These are phyloP conservation scores for Sherardia arvensis DNA, from an alignment of 257 asterid species.

Conservation along the genomic window DNA sequence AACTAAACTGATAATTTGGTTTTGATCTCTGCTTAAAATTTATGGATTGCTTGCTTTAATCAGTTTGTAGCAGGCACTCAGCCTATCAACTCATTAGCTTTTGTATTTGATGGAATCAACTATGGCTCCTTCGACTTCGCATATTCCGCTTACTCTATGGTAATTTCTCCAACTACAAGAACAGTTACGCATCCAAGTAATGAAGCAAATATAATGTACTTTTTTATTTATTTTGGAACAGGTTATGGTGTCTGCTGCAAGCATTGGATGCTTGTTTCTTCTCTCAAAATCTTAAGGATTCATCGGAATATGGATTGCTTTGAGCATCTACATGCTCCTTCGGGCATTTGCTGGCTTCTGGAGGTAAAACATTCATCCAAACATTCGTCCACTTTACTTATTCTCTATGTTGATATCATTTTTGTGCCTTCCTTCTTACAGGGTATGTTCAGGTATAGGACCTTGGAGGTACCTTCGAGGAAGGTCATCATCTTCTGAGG, in stretches of 20 bases:
- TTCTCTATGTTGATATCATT: neutral
- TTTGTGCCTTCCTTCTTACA: conserved; percentile 21
- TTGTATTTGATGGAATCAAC: conserved; percentile 82
- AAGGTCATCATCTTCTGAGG: conserved; percentile 9
- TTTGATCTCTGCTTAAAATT: neutral
- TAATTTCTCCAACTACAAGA: conserved; percentile 6
- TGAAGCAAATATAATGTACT: neutral
- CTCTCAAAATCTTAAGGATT: conserved; percentile 54
- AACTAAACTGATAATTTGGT: neutral
- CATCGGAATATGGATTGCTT: conserved; percentile 82
- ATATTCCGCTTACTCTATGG: conserved; percentile 91
- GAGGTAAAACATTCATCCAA: conserved; percentile 45
- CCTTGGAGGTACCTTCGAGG: conserved; percentile 70
- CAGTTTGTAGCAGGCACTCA: conserved; percentile 95
- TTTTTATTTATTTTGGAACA: conserved; percentile 13
- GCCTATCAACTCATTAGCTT: conserved; percentile 77
- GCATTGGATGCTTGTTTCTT: conserved; percentile 62
- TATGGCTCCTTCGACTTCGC: conserved; percentile 89
- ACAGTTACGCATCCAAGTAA: neutral
- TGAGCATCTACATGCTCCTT: conserved; percentile 70
- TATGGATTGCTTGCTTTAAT: neutral
- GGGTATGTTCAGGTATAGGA: conserved; percentile 88
- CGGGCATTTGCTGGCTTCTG: conserved; percentile 74
- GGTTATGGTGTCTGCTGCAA: conserved; percentile 56
- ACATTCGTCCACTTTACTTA: too few species aligned